Percentiles rank a stretch among this genome's conserved stretches.
Evolutionary conservation across 2,329 filamentous ascomycete species (phyloP).

Genomic region (Magnaporthales sp.): DNA sequence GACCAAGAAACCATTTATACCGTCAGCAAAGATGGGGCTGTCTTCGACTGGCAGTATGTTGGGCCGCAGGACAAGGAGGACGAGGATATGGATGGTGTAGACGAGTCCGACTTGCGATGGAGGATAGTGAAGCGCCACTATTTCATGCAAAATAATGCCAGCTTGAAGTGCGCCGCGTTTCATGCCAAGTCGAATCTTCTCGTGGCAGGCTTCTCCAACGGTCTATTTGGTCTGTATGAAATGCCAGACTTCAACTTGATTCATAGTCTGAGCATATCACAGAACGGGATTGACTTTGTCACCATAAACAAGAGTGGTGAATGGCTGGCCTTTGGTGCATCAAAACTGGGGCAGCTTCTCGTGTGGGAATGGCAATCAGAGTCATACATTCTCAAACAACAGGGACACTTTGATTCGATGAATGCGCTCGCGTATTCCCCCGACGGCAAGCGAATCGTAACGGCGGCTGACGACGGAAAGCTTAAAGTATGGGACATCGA

Average conservation of each 20-base stretch:
- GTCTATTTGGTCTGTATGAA: conserved; percentile 89
- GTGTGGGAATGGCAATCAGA: conserved; percentile 99
- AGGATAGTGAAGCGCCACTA: conserved; percentile 85
- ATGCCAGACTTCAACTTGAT: conserved; percentile 94
- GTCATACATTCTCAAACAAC: conserved; percentile 96
- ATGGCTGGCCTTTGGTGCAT: conserved; percentile 95
- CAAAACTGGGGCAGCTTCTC: conserved; percentile 87
- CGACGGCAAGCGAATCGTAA: conserved; percentile 87
- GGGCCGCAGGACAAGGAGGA: conserved; percentile 44
- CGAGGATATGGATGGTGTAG: conserved; percentile 51
- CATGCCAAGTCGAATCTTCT: conserved; percentile 82
- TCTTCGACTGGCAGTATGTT: conserved; percentile 88
- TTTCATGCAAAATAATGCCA: conserved; percentile 84
- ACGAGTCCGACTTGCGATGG: conserved; percentile 68
- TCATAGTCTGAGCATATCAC: conserved; percentile 86
- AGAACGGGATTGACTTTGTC: conserved; percentile 92
- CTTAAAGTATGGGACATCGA: conserved; percentile 98
- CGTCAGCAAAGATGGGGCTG: conserved; percentile 91
- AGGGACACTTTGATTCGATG: conserved; percentile 94
- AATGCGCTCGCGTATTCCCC: conserved; percentile 90
- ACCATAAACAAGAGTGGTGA: conserved; percentile 91
- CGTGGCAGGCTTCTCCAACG: conserved; percentile 94
- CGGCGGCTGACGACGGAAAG: conserved; percentile 91
- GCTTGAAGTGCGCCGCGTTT: conserved; percentile 83
- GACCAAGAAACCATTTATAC: conserved; percentile 96